Evolutionary conservation across 495 filamentous ascomycete species (phyloP).

Genomic region (Bathelium albidoporum): DNA sequence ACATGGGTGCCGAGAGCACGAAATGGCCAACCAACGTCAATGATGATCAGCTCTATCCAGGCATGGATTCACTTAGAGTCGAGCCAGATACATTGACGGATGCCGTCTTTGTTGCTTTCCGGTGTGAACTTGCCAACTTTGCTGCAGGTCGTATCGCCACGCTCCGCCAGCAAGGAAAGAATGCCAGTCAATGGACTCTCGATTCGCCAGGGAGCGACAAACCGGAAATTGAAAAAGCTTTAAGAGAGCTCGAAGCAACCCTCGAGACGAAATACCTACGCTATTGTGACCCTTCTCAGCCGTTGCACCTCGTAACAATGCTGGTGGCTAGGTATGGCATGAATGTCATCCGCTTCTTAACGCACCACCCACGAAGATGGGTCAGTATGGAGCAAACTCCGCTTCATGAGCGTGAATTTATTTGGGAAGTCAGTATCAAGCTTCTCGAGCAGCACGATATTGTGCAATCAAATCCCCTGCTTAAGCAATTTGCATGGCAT

Average conservation of each 20-base stretch:
- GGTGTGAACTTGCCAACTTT: slow-evolving; percentile 15
- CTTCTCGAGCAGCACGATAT: slow-evolving; percentile 26
- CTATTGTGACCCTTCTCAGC: slow-evolving; percentile 27
- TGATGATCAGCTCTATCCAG: slow-evolving; percentile 11
- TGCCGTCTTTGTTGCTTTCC: slow-evolving; percentile 13
- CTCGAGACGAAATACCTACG: slow-evolving; percentile 25
- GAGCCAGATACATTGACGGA: slow-evolving; percentile 8
- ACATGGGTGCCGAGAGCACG: slow-evolving; percentile 3
- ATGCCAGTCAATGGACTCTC: slow-evolving; percentile 12
- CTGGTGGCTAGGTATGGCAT: slow-evolving; percentile 15
- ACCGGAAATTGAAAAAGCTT: slow-evolving; percentile 15
- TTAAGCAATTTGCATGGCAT: slow-evolving; percentile 22
- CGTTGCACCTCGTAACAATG: slow-evolving; percentile 23
- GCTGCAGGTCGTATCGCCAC: slow-evolving; percentile 18
- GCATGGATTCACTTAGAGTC: slow-evolving; percentile 7
- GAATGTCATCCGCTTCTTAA: slow-evolving; percentile 18
- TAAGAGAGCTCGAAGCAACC: slow-evolving; percentile 18
- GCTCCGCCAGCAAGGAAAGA: slow-evolving; percentile 19
- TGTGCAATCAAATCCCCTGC: slow-evolving; percentile 23
- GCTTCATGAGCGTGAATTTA: slow-evolving; percentile 16
- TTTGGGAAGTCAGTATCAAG: slow-evolving; percentile 20
- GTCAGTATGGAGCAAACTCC: slow-evolving; percentile 17
- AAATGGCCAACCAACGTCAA: slow-evolving; percentile 15
- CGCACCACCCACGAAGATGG: slow-evolving; percentile 25
- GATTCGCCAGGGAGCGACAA: neutral